Evolutionary conservation across 495 filamentous ascomycete species (phyloP).

Genomic region (Penicillium verhagenii): DNA sequence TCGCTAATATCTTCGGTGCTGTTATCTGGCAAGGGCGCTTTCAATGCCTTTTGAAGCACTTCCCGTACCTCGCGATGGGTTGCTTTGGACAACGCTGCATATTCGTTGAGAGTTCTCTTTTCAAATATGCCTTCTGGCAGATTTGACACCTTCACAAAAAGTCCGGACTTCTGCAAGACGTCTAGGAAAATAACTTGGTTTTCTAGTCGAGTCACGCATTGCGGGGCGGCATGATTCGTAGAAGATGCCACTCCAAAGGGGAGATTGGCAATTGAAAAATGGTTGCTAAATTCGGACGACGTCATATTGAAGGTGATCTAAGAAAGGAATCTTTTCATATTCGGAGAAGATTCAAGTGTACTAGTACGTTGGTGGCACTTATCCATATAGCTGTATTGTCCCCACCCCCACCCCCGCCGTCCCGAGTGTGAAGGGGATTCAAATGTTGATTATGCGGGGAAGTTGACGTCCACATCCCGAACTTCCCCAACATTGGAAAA

Average conservation of each 20-base stretch:
- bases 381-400: background rate
- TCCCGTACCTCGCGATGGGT: conserved; percentile 63
- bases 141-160: conserved; percentile 15
- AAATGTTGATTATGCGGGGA: background rate
- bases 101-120: conserved; percentile 67
- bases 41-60: conserved; percentile 19
- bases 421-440: background rate
- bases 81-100: conserved; percentile 64
- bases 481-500: background rate
- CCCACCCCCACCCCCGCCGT: conserved; percentile 18
- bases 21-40: conserved; percentile 48
- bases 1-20: conserved; percentile 52
- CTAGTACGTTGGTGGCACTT: too few species aligned
- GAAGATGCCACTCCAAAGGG: conserved; percentile 81
- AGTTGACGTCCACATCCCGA: conserved; percentile 25
- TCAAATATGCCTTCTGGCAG: conserved; percentile 22
- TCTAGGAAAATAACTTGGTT: conserved; percentile 38
- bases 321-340: too few species aligned
- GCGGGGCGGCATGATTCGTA: conserved; percentile 41
- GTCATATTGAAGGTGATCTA: conserved; percentile 25
- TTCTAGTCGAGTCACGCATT: conserved; percentile 31
- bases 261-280: conserved; percentile 67
- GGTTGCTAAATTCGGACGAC: conserved; percentile 22
- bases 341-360: too few species aligned
- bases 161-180: conserved; percentile 50